Evolutionary conservation across 306 rosid species (phyloP), one percentile per base, ranked within the genome.

Genomic region (Casuarina glauca): DNA sequence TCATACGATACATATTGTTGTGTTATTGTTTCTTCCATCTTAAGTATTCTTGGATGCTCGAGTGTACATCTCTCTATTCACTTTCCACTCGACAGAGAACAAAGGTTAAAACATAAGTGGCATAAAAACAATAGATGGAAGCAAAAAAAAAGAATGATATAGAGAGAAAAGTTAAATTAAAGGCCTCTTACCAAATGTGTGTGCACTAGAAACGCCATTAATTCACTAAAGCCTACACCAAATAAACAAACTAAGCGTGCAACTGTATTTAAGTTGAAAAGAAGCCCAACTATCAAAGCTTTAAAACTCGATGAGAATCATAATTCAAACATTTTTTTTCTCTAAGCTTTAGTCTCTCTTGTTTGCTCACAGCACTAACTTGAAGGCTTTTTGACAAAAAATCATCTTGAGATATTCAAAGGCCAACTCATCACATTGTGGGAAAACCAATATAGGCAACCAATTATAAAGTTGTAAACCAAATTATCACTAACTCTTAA

Each of bases 331-430:
- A 48, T 64, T n/a, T 64, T 74, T 55, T 32, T 62, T 66, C 4
- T 50, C 35, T 44, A 41, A 6, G 44, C 69, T 73, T 73, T 9
- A 32, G 53, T 20, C 7, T 5, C 16, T 44, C 20, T 17, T 36
- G 38, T 43, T 74, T 79, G 15, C 74, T 82, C 80, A 89, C 16
- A 89, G 62, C 74, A 86, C 81, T 88, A 89, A 70, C 44, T 87
- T 89, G 80, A 89, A 89, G 32, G 61, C 93, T 91, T 52, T 83
- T 79, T 20, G 93, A 89, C 36, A 89, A 81, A 80, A 89, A 89
- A 78, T 85, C 86, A 60, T 87, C 88, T 94, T 88, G 84, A 51
- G 75, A 53, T 55, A 26, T 26, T 26, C 32, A 26, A 26, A 26
- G 32, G 32, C 32, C 32, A 26, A 26, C 32, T 26, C 32, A 26